These are phyloP conservation scores for Boletus rubescentipes DNA, from an alignment of 768 basidiomycete genomes.

Conservation along the genomic window DNA sequence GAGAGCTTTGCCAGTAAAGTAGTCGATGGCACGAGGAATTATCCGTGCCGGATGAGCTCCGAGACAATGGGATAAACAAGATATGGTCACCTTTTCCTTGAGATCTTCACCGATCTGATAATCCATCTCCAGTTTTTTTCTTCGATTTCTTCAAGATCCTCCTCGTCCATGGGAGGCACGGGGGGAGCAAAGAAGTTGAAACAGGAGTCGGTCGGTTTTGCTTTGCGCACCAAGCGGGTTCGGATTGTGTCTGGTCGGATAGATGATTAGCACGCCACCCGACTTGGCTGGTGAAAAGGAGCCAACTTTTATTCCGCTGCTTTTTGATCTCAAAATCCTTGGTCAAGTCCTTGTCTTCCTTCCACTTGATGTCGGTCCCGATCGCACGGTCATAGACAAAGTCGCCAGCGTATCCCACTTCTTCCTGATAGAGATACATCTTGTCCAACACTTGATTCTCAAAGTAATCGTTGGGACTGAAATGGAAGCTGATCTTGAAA, in stretches of 20 bases:
- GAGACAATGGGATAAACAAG: background rate
- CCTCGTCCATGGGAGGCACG: constrained; percentile 67
- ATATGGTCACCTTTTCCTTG: constrained; percentile 80
- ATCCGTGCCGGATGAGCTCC: constrained; percentile 48
- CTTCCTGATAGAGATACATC: constrained; percentile 91
- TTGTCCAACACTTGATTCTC: constrained; percentile 82
- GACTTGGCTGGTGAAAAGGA: background rate
- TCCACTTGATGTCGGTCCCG: constrained; percentile 93
- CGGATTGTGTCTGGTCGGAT: constrained; percentile 68
- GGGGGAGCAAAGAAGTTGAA: constrained; percentile 98
- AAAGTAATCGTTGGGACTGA: constrained; percentile 84
- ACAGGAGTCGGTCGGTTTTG: constrained; percentile 90
- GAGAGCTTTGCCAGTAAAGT: constrained; percentile 95
- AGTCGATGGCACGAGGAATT: constrained; percentile 94
- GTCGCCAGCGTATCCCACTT: constrained; percentile 94
- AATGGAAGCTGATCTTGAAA: constrained; percentile 87
- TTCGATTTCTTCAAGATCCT: constrained; percentile 88
- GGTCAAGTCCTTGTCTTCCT: constrained; percentile 96
- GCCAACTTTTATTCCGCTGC: constrained; percentile 96
- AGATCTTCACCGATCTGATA: constrained; percentile 98
- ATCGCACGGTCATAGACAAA: constrained; percentile 94
- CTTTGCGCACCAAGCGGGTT: constrained; percentile 81
- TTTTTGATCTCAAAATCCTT: constrained; percentile 99
- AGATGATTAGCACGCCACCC: background rate
- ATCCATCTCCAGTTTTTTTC: constrained; percentile 92